Evolutionary conservation across 2,329 filamentous ascomycete species (phyloP).

Genomic region (Cladobotryum protrusum): DNA sequence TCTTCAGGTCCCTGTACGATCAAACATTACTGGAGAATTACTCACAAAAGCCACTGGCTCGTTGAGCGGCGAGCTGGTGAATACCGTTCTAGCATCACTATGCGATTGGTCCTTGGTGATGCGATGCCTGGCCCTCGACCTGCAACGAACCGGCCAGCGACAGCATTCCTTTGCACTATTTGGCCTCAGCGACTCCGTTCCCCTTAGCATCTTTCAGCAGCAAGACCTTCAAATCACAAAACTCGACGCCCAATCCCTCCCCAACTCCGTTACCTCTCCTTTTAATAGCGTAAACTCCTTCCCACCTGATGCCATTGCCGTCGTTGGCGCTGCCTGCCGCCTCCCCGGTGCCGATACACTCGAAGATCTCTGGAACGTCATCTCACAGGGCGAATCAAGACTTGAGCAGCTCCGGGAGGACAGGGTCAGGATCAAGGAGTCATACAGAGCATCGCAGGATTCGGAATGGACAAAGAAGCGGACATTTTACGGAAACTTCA

Average conservation of each 20-base stretch:
- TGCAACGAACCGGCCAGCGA: constrained; percentile 5
- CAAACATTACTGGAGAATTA: constrained; percentile 11
- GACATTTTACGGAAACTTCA: constrained; percentile 18
- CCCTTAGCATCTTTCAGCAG: constrained; percentile 8
- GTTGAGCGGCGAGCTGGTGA: constrained; percentile 13
- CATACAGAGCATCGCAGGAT: constrained; percentile 13
- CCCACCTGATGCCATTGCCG: constrained; percentile 15
- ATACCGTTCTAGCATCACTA: constrained; percentile 11
- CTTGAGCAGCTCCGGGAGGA: constrained; percentile 11
- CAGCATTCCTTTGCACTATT: constrained; percentile 13
- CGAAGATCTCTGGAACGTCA: constrained; percentile 18
- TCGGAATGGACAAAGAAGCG: constrained; percentile 11
- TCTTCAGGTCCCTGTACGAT: constrained; percentile 10
- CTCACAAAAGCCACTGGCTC: constrained; percentile 1
- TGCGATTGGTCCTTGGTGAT: constrained; percentile 15
- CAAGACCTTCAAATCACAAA: constrained; percentile 13
- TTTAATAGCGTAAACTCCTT: constrained; percentile 3
- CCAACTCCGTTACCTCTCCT: background rate
- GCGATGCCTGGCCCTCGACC: constrained; percentile 8
- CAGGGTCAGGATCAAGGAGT: constrained; percentile 12
- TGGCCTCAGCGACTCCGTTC: constrained; percentile 15
- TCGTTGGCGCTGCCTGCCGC: constrained; percentile 19
- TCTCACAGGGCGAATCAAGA: constrained; percentile 11
- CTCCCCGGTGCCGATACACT: constrained; percentile 16
- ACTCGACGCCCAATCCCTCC: constrained; percentile 7